phyloP scores from a whole-genome alignment of 768 basidiomycete genomes.

The Lactarius tabidus region DNA sequence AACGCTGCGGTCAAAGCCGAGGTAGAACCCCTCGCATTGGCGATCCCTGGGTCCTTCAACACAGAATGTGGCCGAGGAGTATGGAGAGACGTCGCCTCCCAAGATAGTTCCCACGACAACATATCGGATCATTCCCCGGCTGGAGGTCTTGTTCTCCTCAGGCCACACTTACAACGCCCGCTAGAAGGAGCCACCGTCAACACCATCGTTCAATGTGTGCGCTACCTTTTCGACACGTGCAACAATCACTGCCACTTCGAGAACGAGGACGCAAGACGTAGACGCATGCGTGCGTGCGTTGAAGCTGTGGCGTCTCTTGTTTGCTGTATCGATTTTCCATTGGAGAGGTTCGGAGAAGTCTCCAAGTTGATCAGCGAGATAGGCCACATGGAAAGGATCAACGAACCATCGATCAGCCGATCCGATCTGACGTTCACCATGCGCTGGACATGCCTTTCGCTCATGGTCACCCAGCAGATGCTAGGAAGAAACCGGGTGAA shows the following conservation, averaged over 20 bases:
- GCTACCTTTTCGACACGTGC: neutral
- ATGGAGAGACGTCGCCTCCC: neutral
- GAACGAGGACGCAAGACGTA: neutral
- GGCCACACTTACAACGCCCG: accelerated
- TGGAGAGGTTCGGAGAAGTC: neutral
- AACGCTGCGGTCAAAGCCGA: neutral
- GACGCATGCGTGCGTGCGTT: neutral
- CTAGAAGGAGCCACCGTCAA: neutral
- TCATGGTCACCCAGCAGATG: neutral
- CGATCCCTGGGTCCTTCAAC: neutral
- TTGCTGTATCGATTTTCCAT: neutral
- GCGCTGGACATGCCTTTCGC: conserved; percentile 6
- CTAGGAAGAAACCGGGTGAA: neutral
- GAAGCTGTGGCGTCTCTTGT: neutral
- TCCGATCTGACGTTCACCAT: neutral
- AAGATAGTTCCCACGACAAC: too few species aligned
- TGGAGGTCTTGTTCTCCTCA: neutral
- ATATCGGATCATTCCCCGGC: too few species aligned
- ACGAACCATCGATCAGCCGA: neutral
- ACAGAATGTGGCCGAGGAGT: neutral
- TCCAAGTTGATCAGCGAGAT: neutral
- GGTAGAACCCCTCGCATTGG: neutral
- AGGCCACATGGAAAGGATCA: neutral
- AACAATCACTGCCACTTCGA: neutral
- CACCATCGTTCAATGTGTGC: neutral